Conservation (phyloP, 768 basidiomycete genomes). For the Clitopilus hobsonii region DNA sequence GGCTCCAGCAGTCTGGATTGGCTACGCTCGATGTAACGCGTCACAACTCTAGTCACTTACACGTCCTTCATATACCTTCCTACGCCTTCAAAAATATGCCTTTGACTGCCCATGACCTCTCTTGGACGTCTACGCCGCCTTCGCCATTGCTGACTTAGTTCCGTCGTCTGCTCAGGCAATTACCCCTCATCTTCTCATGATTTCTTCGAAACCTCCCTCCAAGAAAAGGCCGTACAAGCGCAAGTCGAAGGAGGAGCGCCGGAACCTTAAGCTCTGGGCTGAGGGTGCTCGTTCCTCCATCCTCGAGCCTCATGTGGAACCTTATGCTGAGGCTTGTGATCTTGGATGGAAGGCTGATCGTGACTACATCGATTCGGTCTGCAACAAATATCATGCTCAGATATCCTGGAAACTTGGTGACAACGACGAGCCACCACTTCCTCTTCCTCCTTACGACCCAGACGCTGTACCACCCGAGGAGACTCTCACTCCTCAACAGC, state of each 20-base stretch:
- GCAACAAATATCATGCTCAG: background rate
- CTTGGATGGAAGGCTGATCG: background rate
- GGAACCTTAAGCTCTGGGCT: background rate
- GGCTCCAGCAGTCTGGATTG: too few species aligned
- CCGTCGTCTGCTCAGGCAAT: too few species aligned
- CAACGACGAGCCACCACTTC: background rate
- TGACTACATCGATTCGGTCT: background rate
- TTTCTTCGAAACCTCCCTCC: too few species aligned
- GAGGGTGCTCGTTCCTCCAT: background rate
- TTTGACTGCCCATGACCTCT: too few species aligned
- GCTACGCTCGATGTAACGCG: too few species aligned
- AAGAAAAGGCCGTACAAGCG: too few species aligned
- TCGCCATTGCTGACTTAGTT: too few species aligned
- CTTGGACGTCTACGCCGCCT: too few species aligned
- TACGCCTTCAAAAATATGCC: too few species aligned
- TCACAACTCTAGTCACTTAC: too few species aligned
- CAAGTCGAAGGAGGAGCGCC: background rate
- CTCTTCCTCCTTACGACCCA: background rate
- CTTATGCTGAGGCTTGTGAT: background rate
- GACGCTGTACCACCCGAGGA: background rate
- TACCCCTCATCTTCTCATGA: too few species aligned
- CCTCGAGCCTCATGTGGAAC: background rate
- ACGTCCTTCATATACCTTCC: too few species aligned
- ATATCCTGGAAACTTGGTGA: background rate
- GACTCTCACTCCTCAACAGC: background rate